These are phyloP conservation scores for Aspergillus awamori DNA, from an alignment of 2,329 filamentous ascomycete genomes.

Conservation along the genomic window DNA sequence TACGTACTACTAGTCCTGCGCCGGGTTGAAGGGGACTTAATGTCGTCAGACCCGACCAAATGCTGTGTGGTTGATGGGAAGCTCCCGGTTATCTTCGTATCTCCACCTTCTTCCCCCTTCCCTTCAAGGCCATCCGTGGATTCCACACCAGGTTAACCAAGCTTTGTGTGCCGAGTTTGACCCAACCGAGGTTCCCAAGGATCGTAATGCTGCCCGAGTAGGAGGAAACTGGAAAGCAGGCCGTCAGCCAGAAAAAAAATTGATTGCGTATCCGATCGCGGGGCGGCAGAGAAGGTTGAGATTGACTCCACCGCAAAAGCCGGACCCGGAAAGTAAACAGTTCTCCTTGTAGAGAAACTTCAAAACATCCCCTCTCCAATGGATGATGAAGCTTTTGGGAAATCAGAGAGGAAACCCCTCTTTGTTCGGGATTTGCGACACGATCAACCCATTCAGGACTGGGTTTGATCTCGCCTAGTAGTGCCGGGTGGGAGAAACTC, in stretches of 20 bases:
- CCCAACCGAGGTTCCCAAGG: neutral
- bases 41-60: neutral
- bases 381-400: neutral
- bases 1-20: neutral
- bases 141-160: neutral
- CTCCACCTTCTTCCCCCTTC: neutral
- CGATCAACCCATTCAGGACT: too few species aligned
- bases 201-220: neutral
- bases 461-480: neutral
- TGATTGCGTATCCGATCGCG: conserved; percentile 16
- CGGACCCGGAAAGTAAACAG: conserved; percentile 22
- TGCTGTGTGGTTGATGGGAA: neutral
- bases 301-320: conserved; percentile 21
- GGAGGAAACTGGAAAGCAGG: neutral
- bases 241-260: neutral
- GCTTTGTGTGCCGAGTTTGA: conserved; percentile 1
- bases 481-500: neutral
- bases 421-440: neutral
- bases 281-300: conserved; percentile 16
- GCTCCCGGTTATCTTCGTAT: neutral
- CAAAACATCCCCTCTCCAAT: conserved; percentile 18
- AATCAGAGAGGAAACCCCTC: too few species aligned
- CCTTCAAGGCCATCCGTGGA: neutral
- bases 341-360: conserved; percentile 25
- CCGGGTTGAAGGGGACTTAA: neutral